These are phyloP conservation scores for Fusarium secorum DNA, from an alignment of 2,329 filamentous ascomycete genomes.

Conservation along the genomic window DNA sequence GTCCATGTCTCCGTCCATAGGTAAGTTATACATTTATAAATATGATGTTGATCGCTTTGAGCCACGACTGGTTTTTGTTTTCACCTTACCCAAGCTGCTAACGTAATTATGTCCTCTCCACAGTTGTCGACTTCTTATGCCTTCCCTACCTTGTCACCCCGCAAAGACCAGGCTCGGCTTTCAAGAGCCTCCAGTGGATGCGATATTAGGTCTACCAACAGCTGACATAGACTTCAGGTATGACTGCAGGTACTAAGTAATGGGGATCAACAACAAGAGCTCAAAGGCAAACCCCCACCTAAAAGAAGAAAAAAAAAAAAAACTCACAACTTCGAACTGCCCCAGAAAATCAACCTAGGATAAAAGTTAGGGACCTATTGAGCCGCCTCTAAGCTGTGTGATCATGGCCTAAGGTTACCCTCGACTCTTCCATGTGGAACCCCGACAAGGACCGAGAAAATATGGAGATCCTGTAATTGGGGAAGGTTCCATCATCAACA, in stretches of 20 bases:
- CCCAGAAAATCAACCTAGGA: neutral
- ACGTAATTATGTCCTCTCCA: neutral
- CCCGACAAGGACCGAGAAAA: conserved; percentile 33
- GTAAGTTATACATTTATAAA: neutral
- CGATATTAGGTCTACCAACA: neutral
- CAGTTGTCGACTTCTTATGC: neutral
- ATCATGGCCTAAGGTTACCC: neutral
- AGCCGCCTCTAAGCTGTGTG: conserved; percentile 19
- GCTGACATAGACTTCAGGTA: neutral
- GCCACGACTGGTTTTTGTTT: neutral
- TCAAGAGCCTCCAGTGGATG: neutral
- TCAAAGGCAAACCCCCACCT: neutral
- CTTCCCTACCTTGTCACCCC: conserved; percentile 13
- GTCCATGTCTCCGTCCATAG: neutral
- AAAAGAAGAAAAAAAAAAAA: neutral
- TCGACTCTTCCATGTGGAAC: conserved; percentile 11
- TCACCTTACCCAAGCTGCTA: neutral
- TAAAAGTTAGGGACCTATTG: conserved; percentile 6
- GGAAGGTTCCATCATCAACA: conserved; percentile 27
- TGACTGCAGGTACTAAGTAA: neutral
- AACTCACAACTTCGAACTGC: neutral
- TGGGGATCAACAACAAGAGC: neutral
- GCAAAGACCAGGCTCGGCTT: conserved; percentile 8
- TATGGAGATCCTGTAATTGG: conserved; percentile 28
- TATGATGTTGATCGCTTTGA: neutral